Base-by-base conservation (phyloP, 805 yeast genomes). In the Candida caryicola region DNA sequence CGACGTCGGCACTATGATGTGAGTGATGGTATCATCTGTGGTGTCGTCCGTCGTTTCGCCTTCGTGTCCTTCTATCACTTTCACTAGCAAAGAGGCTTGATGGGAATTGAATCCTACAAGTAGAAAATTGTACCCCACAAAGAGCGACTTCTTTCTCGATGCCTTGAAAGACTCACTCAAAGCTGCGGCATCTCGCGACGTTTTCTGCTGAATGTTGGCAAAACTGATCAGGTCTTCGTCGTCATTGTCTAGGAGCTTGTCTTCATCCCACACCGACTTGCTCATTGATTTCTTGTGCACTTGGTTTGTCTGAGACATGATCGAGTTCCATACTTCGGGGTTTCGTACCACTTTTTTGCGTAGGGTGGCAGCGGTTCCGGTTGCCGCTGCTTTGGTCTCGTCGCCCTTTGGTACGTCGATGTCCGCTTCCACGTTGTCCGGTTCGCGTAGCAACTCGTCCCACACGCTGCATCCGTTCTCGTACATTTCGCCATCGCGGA, bases 31-130 rank as follows among this genome's bases (percentile, higher is more conserved):
- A 16, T 44, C 45, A 35, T 51, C 59, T 17, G 40, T 41, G 13
- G 49, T 34, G n/a, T 46, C 50, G 4, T 31, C 31, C 4, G 56
- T 50, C 4, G 60, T 35, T 8, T 37, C 46, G 1, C 83, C 85
- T 40, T 60, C 64, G 45, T 76, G 75, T 0, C 76, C 68, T 35
- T 45, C 49, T 1, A 80, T 68, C 0, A 76, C 74, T 21, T 60
- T 62, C 3, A 46, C 40, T 19, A 81, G 57, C 4, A 71, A 62
- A 1, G 51, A 33, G 3, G 46, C 41, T 50, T 79, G 73, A 5
- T 57, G 53, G 1, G 51, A 42, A 6, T 60, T 57, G 43, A 69
- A 81, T 15, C 72, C 77, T 12, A 57, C 51, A 7, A 74, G 51
- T 8, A 60, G 45, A 49, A 83, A 79, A 7, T 53, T 50, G 37